Conservation (phyloP, 768 basidiomycete species). For the Cyclocybe aegerita region DNA sequence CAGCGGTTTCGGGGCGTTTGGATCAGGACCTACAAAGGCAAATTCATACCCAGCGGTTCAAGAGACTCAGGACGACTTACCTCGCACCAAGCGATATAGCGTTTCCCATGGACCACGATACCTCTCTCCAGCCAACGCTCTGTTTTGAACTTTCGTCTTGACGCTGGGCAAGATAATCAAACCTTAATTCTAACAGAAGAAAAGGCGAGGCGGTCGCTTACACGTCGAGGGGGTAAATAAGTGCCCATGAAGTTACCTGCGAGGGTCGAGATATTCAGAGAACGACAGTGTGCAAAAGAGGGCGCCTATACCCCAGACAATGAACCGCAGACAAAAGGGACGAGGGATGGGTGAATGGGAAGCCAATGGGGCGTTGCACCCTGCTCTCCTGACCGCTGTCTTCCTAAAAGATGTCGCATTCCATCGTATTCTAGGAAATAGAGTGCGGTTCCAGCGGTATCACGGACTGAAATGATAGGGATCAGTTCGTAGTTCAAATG, state of each 20-base stretch:
- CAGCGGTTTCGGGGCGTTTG: slow-evolving; percentile 72
- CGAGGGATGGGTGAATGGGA: slow-evolving; percentile 73
- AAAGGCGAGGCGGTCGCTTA: slow-evolving; percentile 33
- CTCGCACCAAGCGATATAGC: slow-evolving; percentile 76
- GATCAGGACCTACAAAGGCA: slow-evolving; percentile 65
- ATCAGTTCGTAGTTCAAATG: slow-evolving; percentile 1
- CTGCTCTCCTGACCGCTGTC: slow-evolving; percentile 76
- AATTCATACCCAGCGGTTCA: slow-evolving; percentile 1
- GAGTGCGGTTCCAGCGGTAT: slow-evolving; percentile 84
- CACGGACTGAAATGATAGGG: slow-evolving; percentile 57
- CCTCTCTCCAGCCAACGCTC: slow-evolving; percentile 77
- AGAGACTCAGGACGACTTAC: slow-evolving; percentile 32
- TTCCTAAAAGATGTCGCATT: slow-evolving; percentile 83
- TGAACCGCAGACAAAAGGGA: slow-evolving; percentile 91
- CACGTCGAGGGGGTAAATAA: slow-evolving; percentile 96
- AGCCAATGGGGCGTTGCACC: slow-evolving; percentile 83
- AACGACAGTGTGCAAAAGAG: slow-evolving; percentile 34
- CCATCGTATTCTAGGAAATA: slow-evolving; percentile 96
- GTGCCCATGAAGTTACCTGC: slow-evolving; percentile 76
- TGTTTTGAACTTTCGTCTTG: slow-evolving; percentile 95
- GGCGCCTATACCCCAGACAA: slow-evolving; percentile 67
- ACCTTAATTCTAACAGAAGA: slow-evolving; percentile 1
- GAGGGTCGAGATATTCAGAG: slow-evolving; percentile 10
- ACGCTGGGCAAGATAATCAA: slow-evolving; percentile 45
- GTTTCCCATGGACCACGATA: slow-evolving; percentile 75